Conservation (phyloP, 768 basidiomycete species). For the Sutorius australiensis region DNA sequence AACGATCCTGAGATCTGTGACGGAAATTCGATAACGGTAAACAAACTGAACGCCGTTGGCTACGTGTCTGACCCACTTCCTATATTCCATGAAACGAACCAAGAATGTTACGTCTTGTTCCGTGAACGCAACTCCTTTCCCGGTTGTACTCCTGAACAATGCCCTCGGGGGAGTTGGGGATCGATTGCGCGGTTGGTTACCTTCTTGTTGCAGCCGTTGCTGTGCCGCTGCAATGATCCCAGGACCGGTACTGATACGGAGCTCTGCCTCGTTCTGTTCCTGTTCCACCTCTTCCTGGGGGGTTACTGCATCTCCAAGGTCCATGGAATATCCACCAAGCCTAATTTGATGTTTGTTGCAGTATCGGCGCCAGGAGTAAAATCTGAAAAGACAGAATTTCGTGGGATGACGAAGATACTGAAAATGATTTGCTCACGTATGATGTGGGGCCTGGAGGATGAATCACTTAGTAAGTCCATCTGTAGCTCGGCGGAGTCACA, state of each 20-base stretch:
- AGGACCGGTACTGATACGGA: conserved; percentile 36
- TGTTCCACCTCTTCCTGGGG: conserved; percentile 42
- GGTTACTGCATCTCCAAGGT: conserved; percentile 47
- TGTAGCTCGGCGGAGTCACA: conserved; percentile 8
- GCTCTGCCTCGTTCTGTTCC: conserved; percentile 42
- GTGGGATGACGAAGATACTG: neutral
- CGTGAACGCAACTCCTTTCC: conserved; percentile 88
- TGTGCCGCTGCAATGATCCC: conserved; percentile 45
- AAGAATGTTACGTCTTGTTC: conserved; percentile 78
- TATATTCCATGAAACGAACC: conserved; percentile 71
- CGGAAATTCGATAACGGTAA: conserved; percentile 7
- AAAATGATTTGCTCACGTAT: conserved; percentile 54
- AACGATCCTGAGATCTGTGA: conserved; percentile 50
- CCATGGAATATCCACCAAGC: conserved; percentile 83
- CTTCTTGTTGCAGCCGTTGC: conserved; percentile 38
- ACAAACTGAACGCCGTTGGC: neutral
- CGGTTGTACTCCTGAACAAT: conserved; percentile 79
- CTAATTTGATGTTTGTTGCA: conserved; percentile 92
- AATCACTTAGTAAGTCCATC: conserved; percentile 4
- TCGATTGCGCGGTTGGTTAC: conserved; percentile 45
- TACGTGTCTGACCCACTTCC: conserved; percentile 49
- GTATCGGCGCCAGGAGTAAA: conserved; percentile 88
- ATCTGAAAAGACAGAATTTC: conserved; percentile 40
- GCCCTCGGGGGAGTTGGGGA: conserved; percentile 82
- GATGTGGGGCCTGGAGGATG: conserved; percentile 68